Base-by-base conservation (phyloP, 208 protist genomes). In the Leptomonas seymouri region DNA sequence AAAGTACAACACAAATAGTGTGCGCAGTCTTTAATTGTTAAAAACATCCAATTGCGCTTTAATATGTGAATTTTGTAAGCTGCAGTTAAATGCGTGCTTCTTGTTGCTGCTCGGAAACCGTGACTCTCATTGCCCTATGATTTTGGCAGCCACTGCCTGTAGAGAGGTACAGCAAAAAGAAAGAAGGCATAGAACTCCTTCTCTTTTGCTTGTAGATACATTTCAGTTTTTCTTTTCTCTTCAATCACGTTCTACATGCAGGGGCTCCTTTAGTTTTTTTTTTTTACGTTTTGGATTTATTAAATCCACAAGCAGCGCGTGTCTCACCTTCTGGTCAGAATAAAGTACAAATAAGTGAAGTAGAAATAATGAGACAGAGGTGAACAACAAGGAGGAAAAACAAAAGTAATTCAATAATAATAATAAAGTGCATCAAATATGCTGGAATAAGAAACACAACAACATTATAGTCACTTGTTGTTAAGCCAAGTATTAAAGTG, bases 191-290 rank as follows among this genome's bases (percentile, higher is more conserved):
- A n/a, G n/a, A n/a, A n/a, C n/a, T n/a, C n/a, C n/a, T n/a, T 44
- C 46, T 65, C 30, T 20, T 1, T 8, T 44, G 14, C 46, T 55
- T 53, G 46, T 27, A 65, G 45, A 44, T 14, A 55, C 46, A 46
- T 55, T 65, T 72, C 36, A 31, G 36, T 62, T 41, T 31, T 6
- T 57, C 60, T 34, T 62, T 71, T 59, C 51, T 50, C 48, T 74
- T 73, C 69, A n/a, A 55, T 58, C 50, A 25, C 55, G 30, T 67
- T 75, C 36, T 48, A 41, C 39, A 57, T 6, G 21, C 30, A 53
- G 34, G 11, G 31, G 44, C 67, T 23, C 45, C 60, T 42, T 51
- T 63, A 36, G 20, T 7, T 58, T 58, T 27, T 58, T 1, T 59
- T 6, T 11, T 34, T 7, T 39, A 4, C 39, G 9, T 57, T 7